A percentile compares a stretch with the other conserved stretches of the same genome.
These are phyloP conservation scores for Podaxis mareebaensis DNA, from an alignment of 768 basidiomycete genomes.

Conservation along the genomic window DNA sequence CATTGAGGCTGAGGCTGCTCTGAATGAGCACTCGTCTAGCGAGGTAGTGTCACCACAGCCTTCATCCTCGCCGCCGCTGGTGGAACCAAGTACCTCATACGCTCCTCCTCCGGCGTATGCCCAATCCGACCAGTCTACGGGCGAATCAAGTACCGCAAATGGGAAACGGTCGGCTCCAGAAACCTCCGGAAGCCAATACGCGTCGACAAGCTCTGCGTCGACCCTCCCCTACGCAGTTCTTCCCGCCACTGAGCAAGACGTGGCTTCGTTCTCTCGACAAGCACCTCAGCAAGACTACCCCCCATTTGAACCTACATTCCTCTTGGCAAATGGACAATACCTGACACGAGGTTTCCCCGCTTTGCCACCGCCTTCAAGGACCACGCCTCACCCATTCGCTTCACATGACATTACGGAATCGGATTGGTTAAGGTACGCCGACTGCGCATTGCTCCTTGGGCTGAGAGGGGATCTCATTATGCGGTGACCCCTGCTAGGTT, in stretches of 20 bases:
- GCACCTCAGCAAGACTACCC: conserved; percentile 19
- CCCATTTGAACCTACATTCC: conserved; percentile 33
- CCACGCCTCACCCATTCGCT: conserved; percentile 48
- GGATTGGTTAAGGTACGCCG: conserved; percentile 48
- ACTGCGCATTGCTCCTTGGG: not conserved
- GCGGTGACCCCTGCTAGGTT: not conserved
- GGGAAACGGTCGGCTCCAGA: not conserved
- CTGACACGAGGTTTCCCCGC: conserved; percentile 46
- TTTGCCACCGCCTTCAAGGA: conserved; percentile 39
- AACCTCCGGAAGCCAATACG: not conserved
- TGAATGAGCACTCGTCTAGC: not conserved
- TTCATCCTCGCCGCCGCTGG: not conserved
- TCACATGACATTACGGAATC: conserved; percentile 48
- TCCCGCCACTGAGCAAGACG: not conserved
- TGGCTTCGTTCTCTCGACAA: conserved; percentile 21
- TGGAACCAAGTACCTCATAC: not conserved
- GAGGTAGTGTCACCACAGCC: not conserved
- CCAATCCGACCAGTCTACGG: not conserved
- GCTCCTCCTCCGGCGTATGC: not conserved
- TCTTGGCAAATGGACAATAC: conserved; percentile 30
- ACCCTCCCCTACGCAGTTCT: not conserved
- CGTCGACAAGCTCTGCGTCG: not conserved
- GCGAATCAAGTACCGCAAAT: not conserved
- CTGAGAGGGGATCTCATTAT: not conserved
- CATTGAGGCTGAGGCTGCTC: not conserved